These are phyloP conservation scores for Saccharum spontaneum DNA, from an alignment of 176 grass and related monocot genomes.

Conservation along the genomic window DNA sequence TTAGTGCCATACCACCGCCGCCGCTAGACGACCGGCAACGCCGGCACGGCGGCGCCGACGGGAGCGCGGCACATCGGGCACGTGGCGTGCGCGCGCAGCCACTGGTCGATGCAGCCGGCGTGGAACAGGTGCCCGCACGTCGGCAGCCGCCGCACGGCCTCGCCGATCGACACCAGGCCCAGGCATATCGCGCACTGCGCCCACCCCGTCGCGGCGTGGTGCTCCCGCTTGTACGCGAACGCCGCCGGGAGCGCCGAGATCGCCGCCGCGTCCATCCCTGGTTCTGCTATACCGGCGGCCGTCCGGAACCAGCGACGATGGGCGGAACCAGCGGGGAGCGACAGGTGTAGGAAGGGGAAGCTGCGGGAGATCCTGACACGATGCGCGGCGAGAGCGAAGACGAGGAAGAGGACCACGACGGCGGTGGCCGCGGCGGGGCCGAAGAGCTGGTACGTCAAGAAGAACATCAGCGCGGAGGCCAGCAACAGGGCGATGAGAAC, in stretches of 20 bases:
- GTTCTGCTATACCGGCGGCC: no score
- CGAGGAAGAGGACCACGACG: neutral
- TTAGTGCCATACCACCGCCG: neutral
- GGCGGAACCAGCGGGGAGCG: neutral
- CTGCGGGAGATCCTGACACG: neutral
- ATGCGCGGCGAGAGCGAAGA: neutral
- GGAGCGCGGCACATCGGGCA: conserved; percentile 54
- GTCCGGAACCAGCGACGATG: no score
- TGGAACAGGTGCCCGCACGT: conserved; percentile 58
- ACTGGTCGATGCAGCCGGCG: conserved; percentile 47
- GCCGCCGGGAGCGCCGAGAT: conserved; percentile 28
- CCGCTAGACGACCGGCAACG: conserved; percentile 4
- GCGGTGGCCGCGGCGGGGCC: neutral
- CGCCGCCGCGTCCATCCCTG: conserved; percentile 20
- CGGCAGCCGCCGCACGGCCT: conserved; percentile 38
- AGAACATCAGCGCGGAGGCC: conserved; percentile 15
- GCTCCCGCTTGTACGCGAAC: conserved; percentile 15
- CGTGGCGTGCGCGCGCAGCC: conserved; percentile 45
- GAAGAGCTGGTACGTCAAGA: conserved; percentile 28
- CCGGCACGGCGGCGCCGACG: neutral
- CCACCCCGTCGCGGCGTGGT: neutral
- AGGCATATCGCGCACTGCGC: conserved; percentile 56
- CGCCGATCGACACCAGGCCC: conserved; percentile 22
- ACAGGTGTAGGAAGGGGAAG: conserved; percentile 36
- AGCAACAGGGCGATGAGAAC: conserved; percentile 7